A percentile compares a stretch with the other conserved stretches of the same genome.
phyloP scores from a whole-genome alignment of 2,329 filamentous ascomycete species.

The Phialophora macrospora region DNA sequence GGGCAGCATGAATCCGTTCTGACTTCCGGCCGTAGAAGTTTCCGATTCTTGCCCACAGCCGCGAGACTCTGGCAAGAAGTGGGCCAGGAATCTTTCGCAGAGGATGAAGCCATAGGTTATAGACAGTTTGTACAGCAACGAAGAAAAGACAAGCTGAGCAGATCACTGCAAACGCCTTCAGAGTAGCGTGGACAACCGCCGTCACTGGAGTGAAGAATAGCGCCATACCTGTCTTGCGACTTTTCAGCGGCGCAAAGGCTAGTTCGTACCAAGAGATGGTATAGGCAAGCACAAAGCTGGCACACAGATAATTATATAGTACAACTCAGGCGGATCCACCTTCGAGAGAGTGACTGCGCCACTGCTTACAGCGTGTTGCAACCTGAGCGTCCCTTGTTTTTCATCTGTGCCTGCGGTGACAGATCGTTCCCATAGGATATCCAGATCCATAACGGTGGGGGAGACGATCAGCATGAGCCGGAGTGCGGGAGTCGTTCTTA shows the following conservation, averaged over 20 bases:
- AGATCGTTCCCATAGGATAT: too few species aligned
- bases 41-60: conserved; percentile 19
- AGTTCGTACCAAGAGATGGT: too few species aligned
- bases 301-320: too few species aligned
- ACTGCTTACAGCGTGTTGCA: too few species aligned
- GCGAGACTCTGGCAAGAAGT: conserved; percentile 24
- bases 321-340: too few species aligned
- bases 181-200: not conserved
- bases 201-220: not conserved
- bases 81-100: conserved; percentile 27
- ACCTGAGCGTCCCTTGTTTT: too few species aligned
- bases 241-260: too few species aligned
- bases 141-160: not conserved
- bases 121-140: not conserved
- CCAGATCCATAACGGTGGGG: too few species aligned
- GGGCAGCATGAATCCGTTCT: conserved; percentile 23
- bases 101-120: conserved; percentile 30
- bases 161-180: not conserved
- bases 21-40: conserved; percentile 23
- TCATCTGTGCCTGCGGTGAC: too few species aligned
- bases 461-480: too few species aligned
- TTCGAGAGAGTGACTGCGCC: too few species aligned
- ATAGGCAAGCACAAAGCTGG: too few species aligned
- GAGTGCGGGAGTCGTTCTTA: not conserved
- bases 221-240: not conserved